Conservation (phyloP, 139 green algal genomes). For the Closterium sp. region DNA sequence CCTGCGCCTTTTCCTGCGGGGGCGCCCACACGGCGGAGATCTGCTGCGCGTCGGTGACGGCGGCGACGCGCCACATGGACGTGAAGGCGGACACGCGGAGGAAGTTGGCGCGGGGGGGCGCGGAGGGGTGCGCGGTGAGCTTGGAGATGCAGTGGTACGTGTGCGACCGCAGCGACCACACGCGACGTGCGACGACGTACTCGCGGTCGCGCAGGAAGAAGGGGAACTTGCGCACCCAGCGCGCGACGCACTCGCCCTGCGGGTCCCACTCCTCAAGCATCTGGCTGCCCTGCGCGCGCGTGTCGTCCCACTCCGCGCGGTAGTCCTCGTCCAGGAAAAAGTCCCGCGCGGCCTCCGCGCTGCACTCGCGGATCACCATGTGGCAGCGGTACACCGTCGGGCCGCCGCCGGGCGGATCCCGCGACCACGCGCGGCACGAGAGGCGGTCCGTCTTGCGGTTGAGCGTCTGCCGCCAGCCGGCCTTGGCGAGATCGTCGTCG, state of each 20-base stretch:
- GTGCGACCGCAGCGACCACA: not conserved
- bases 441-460: slow-evolving; percentile 4
- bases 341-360: slow-evolving; percentile 33
- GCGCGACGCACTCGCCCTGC: not conserved
- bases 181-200: slow-evolving; percentile 19
- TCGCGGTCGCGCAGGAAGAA: slow-evolving; percentile 31
- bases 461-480: not conserved
- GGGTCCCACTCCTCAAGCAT: slow-evolving; percentile 25
- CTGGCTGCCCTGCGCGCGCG: slow-evolving; percentile 8
- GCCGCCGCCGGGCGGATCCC: not conserved
- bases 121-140: slow-evolving; percentile 10
- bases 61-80: slow-evolving; percentile 20
- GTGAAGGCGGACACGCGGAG: slow-evolving; percentile 3
- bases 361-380: slow-evolving; percentile 30
- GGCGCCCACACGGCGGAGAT: not conserved
- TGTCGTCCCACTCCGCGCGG: slow-evolving; percentile 44
- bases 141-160: slow-evolving; percentile 36
- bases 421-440: slow-evolving; percentile 16
- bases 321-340: slow-evolving; percentile 51
- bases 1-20: not conserved
- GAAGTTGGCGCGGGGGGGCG: not conserved
- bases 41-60: not conserved
- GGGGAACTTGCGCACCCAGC: slow-evolving; percentile 36
- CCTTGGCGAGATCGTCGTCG: not conserved
- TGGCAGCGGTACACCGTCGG: slow-evolving; percentile 44